Base-by-base conservation (phyloP, 495 filamentous ascomycete species). In the Neurospora discreta region DNA sequence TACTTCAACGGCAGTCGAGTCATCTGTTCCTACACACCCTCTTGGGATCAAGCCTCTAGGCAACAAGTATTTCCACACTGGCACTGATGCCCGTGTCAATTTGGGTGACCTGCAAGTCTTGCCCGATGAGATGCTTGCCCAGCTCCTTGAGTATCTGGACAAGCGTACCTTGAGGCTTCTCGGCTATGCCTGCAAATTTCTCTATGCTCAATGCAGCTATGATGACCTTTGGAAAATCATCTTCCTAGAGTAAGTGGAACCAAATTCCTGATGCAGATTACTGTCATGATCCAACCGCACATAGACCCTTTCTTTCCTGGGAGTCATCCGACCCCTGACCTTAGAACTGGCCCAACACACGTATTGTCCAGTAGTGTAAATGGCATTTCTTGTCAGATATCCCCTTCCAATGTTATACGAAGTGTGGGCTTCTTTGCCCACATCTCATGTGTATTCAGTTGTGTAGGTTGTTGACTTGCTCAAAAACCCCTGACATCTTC, bases 211-310 rank as follows among this genome's bases (percentile, higher is more conserved):
- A 79, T 91, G 91, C 52, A 85, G 91, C 44, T 87, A 87, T 40
- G 95, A 98, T 72, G 95, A 99, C 73, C 79, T 98, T 36, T 99
- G 95, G 95, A 95, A 95, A 81, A 78, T 88, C 26, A 80, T 97
- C 11, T 96, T 94, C 75, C 84, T 97, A 74, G 85, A 89, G 95
- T 99, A 91, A 87, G 93, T 86, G 16, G 30, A 46, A 11, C 76
- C 72, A 76, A 75, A 70, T 41, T 46, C 67, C 74, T 42, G 11
- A 26, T 15, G 7, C 52, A 33, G 52, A 65, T 8, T 33, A 33
- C 20, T 26, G 5, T 26, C 46, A 26, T 58, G 11, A 58, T 15
- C 5, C 46, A 58, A 15, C 20, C 44, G 11, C 18, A 40, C 23
- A n/a, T 9, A 39, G 18, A 23, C 43, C 43, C 33, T 6, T 67